phyloP scores from a whole-genome alignment of 139 green algal genomes.

The Volvox africanus region DNA sequence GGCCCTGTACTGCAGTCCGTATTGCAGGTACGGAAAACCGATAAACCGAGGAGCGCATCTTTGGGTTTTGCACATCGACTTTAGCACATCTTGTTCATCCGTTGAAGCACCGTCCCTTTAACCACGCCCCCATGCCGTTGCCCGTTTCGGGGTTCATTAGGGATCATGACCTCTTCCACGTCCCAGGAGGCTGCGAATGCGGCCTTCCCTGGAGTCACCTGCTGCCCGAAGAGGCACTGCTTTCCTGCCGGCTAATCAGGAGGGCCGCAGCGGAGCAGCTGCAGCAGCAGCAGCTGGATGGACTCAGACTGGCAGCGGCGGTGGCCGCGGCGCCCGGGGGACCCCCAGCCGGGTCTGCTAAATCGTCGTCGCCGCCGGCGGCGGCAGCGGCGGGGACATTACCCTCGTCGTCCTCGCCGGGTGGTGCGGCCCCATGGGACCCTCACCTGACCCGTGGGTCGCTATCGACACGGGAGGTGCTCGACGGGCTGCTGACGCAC shows the following conservation, averaged over 20 bases:
- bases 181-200: conserved; percentile 58
- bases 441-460: neutral
- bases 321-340: neutral
- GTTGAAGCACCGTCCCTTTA: neutral
- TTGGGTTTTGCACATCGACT: no score
- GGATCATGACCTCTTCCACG: conserved; percentile 46
- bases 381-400: neutral
- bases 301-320: neutral
- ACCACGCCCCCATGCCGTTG: neutral
- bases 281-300: neutral
- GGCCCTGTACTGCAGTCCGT: conserved; percentile 59
- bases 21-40: conserved; percentile 6
- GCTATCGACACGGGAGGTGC: neutral
- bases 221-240: conserved; percentile 62
- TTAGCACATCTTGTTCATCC: no score
- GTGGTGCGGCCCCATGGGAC: neutral
- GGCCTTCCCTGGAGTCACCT: conserved; percentile 63
- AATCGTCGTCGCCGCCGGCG: neutral
- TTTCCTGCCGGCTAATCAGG: conserved; percentile 48
- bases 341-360: neutral
- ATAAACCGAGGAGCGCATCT: no score
- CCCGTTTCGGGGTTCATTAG: neutral
- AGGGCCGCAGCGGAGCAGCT: conserved; percentile 1
- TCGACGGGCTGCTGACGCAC: neutral
- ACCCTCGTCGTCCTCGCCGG: neutral